Evolutionary conservation across 345 rosid genomes (phyloP).

Genomic region (Melaleuca quinquenervia): DNA sequence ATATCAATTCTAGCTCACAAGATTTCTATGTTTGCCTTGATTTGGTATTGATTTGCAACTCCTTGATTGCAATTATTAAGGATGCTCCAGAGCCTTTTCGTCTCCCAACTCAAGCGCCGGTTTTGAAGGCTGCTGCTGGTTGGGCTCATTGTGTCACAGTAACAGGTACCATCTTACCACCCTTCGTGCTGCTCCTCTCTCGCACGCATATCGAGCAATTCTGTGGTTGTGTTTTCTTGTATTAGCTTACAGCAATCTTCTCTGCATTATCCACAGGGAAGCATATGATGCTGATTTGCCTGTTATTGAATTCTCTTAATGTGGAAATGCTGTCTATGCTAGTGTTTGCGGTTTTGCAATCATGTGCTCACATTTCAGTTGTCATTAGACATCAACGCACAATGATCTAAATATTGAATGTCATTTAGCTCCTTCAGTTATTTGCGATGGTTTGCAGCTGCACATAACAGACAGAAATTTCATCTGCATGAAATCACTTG

Average conservation of each 20-base stretch:
- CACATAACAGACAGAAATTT: background rate
- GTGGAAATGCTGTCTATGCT: background rate
- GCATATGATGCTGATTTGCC: background rate
- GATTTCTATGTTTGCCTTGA: background rate
- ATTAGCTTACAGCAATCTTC: background rate
- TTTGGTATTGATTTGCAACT: slow-evolving; percentile 10
- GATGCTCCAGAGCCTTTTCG: slow-evolving; percentile 65
- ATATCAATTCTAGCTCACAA: slow-evolving; percentile 1
- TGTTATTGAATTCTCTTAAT: background rate
- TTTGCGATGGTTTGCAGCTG: background rate
- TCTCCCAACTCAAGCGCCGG: slow-evolving; percentile 52
- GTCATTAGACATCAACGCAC: background rate
- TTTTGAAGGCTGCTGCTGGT: slow-evolving; percentile 57
- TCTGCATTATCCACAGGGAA: background rate
- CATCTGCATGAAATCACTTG: background rate
- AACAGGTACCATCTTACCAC: slow-evolving; percentile 33
- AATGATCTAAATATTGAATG: background rate
- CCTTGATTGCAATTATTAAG: slow-evolving; percentile 23
- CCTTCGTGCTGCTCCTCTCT: background rate
- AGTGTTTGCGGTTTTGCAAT: background rate
- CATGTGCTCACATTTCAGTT: background rate
- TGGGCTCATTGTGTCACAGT: slow-evolving; percentile 86
- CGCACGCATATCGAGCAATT: background rate
- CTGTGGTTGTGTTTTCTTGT: background rate
- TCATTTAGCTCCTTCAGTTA: background rate